Percentiles rank a stretch among this genome's conserved stretches.
Conservation (phyloP, 208 protist genomes). For the Tritrichomonas foetus region DNA sequence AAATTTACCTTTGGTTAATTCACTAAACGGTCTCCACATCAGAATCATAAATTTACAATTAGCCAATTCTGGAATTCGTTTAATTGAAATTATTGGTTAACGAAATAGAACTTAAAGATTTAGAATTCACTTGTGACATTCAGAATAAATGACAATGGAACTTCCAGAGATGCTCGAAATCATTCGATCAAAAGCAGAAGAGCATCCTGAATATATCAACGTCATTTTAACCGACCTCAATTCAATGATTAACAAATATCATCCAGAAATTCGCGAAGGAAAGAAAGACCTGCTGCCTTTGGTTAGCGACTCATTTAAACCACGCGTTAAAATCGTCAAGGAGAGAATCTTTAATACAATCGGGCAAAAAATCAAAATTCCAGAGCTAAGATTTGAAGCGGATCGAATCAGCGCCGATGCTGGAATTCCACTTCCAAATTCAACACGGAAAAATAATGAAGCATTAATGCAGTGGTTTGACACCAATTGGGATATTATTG, state of each 20-base stretch:
- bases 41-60: no score
- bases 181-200: neutral
- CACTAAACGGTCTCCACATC: no score
- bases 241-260: neutral
- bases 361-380: neutral
- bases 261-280: neutral
- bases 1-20: no score
- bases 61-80: no score
- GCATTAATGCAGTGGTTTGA: neutral
- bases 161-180: no score
- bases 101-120: no score
- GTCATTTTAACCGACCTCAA: neutral
- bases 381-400: neutral
- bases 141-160: no score
- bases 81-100: no score
- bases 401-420: neutral
- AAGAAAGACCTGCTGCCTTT: neutral
- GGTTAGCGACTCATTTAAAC: neutral
- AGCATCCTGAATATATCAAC: neutral
- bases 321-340: neutral
- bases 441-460: slow-evolving; percentile 32
- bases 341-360: neutral
- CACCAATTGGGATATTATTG: neutral
- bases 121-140: no score
- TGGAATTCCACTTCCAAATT: neutral